Base-by-base conservation (phyloP, 169 alveolate species). In the Plasmodium sp. region DNA sequence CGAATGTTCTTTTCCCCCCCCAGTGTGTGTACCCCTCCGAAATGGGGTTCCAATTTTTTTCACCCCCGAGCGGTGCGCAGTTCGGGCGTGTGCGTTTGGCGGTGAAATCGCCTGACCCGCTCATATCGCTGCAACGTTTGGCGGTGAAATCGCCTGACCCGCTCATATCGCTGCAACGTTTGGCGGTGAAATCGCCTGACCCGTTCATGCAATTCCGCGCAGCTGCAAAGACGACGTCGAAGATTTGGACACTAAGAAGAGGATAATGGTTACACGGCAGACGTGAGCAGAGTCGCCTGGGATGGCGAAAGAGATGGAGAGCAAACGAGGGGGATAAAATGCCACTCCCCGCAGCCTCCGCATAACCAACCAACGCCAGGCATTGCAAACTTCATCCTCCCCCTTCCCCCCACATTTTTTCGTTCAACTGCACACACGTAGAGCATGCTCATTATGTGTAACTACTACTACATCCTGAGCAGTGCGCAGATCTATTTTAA, bases 381-480 rank as follows among this genome's bases (percentile, higher is more conserved):
- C 22, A 22, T 81, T 41, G 12, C 36, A 33, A 10, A 10, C 36
- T 80, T n/a, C 22, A 3, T 31, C 56, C 58, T 56, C 72, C 31
- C n/a, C 73, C 27, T 22, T 36, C 73, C 0, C 73, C 36, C 54
- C 56, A 71, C 48, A 43, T 39, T 43, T 22, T 7, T 67, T 22
- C 54, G 10, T 84, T 72, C 77, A 33, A 84, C 36, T 22, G 77
- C 27, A 31, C 77, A 67, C 77, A 67, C 27, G 39, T 22, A 84
- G 93, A 82, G 56, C 7, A 84, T 84, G 93, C 18, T 84, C 36
- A 54, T 84, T 39, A 18, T 84, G 82, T 41, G 18, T 33, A 71
- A 71, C 27, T 71, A 45, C n/a, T 84, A 71, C 74, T 84, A 84
- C 58, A 10, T 84, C 34, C 36, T 84, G 93, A 33, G 75, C 75